Evolutionary conservation across 441 rosid genomes (phyloP).

Genomic region (Mallotus japonicus): DNA sequence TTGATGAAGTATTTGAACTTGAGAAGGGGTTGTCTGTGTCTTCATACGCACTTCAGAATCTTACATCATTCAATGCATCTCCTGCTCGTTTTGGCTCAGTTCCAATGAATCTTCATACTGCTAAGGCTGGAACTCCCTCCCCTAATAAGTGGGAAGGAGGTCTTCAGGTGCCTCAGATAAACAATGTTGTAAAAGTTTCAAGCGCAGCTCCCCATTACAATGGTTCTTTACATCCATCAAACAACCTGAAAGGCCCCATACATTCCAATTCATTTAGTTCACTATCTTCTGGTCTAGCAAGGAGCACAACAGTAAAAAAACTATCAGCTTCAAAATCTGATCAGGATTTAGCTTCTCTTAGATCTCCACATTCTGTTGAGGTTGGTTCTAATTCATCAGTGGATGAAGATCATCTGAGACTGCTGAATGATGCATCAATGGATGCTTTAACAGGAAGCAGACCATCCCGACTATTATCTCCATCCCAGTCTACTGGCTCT

Average conservation of each 20-base stretch:
- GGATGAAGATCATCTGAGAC: slow-evolving; percentile 54
- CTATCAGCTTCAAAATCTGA: slow-evolving; percentile 68
- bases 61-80: slow-evolving; percentile 44
- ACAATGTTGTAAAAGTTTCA: slow-evolving; percentile 39
- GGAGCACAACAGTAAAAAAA: slow-evolving; percentile 45
- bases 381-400: slow-evolving; percentile 31
- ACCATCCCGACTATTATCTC: slow-evolving; percentile 59
- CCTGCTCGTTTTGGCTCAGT: slow-evolving; percentile 57
- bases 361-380: slow-evolving; percentile 62
- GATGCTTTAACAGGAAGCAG: slow-evolving; percentile 41
- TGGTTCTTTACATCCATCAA: slow-evolving; percentile 46
- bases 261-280: slow-evolving; percentile 57
- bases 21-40: slow-evolving; percentile 61
- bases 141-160: slow-evolving; percentile 67
- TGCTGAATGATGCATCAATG: slow-evolving; percentile 40
- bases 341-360: slow-evolving; percentile 72
- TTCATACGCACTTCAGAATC: slow-evolving; percentile 48
- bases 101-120: slow-evolving; percentile 38
- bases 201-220: slow-evolving; percentile 35
- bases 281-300: slow-evolving; percentile 53
- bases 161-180: slow-evolving; percentile 40
- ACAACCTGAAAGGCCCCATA: slow-evolving; percentile 46
- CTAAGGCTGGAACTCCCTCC: slow-evolving; percentile 47
- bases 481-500: slow-evolving; percentile 46
- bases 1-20: slow-evolving; percentile 93